A percentile compares a stretch with the other conserved stretches of the same genome.
phyloP scores from a whole-genome alignment of 352 stramenopile genomes.

The Phytophthora pinifolia region DNA sequence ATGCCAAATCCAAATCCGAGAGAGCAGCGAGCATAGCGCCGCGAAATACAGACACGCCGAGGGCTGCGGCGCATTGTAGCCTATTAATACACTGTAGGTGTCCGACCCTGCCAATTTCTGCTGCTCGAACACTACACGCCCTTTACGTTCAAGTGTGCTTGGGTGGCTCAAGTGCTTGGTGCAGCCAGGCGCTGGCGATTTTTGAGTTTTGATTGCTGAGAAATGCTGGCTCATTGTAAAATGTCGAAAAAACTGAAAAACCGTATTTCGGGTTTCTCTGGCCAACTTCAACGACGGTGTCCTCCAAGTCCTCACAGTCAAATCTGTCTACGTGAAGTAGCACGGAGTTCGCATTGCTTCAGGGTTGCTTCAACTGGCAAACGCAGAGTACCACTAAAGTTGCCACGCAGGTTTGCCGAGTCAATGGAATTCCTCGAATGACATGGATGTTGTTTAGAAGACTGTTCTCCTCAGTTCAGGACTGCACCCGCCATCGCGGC shows the following conservation, averaged over 20 bases:
- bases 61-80: too few relatives aligned
- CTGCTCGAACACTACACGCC: not conserved
- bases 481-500: slow-evolving; percentile 1
- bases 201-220: slow-evolving; percentile 5
- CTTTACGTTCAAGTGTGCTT: slow-evolving; percentile 1
- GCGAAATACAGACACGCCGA: too few relatives aligned
- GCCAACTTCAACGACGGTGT: slow-evolving; percentile 1
- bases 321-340: not conserved
- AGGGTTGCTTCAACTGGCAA: too few relatives aligned
- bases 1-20: slow-evolving; percentile 23
- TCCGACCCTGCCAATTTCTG: not conserved
- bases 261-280: too few relatives aligned
- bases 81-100: too few relatives aligned
- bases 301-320: not conserved
- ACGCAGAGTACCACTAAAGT: too few relatives aligned
- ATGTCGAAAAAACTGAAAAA: not conserved
- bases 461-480: not conserved
- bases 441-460: too few relatives aligned
- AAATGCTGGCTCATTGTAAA: too few relatives aligned
- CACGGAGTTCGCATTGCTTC: not conserved
- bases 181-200: slow-evolving; percentile 8
- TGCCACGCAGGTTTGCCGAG: too few relatives aligned
- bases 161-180: slow-evolving; percentile 20
- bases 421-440: too few relatives aligned
- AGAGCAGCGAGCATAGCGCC: not conserved